Evolutionary conservation across 2,329 filamentous ascomycete species (phyloP), one percentile per base, ranked within the genome.

Genomic region (Trichothecium sympodiale): DNA sequence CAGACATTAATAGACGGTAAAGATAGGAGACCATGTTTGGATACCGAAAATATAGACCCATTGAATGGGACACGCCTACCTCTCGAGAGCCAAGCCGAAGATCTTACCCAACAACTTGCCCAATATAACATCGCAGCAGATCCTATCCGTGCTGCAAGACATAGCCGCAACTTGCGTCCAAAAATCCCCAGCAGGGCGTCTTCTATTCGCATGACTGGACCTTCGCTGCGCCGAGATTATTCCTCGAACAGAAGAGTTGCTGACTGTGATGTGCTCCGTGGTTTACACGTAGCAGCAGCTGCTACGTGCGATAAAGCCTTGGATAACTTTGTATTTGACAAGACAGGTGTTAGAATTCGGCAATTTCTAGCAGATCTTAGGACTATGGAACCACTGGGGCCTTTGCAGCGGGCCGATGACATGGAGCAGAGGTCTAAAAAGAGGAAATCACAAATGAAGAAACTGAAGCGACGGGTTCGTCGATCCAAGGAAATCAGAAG

Each of bases 301-400:
- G 73, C 72, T 9, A 71, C 71, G 4, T 73, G 70, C 34, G 65
- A 76, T 37, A 63, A 70, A 37, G 54, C 63, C 26, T 61, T 74
- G 3, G 70, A 77, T 46, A 59, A 60, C 0, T 65, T 65, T 49
- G 66, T 77, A 36, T 56, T 61, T 18, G 54, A 64, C 16, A 61
- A 63, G 41, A 74, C 69, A 1, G 73, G 73, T 0, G 46, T 72
- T 17, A 56, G 67, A 12, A 62, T 76, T 31, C 62, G 73, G 25
- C 63, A 62, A 6, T 73, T 77, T 41, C 49, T 77, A 13, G 69
- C 68, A 4, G 70, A 74, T 44, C 46, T 77, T 27, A 67, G 62
- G 45, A 60, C 59, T 1, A 62, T 75, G 31, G 70, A 74, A 37
- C 57, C 57, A 10, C 44, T 74, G 29, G 55, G 56, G 2, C 53